Evolutionary conservation across 2,329 filamentous ascomycete species (phyloP).

Genomic region (Ophiostoma populinum): DNA sequence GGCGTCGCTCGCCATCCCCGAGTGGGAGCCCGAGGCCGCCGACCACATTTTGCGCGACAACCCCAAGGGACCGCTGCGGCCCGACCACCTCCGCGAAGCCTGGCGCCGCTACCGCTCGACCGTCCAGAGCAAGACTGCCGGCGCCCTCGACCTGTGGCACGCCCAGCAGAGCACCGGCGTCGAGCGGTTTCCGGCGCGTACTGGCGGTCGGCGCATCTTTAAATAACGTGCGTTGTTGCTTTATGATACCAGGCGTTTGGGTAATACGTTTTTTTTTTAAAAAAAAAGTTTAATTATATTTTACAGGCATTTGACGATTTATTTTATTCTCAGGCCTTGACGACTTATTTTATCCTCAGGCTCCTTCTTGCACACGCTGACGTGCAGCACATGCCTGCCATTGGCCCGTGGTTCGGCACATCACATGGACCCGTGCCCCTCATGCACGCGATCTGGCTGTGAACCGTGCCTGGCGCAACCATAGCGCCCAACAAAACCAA

Average conservation of each 20-base stretch:
- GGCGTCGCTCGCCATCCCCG: constrained; percentile 13
- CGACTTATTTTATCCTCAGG: too few species aligned
- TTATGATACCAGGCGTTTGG: background rate
- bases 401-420: too few species aligned
- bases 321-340: background rate
- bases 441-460: too few species aligned
- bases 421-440: too few species aligned
- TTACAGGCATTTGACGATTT: too few species aligned
- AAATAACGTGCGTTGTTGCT: constrained; percentile 12
- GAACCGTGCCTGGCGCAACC: too few species aligned
- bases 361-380: too few species aligned
- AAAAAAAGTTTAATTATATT: too few species aligned
- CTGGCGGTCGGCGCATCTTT: constrained; percentile 35
- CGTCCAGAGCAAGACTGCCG: constrained; percentile 44
- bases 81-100: constrained; percentile 61
- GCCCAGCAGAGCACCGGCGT: constrained; percentile 40
- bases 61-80: constrained; percentile 42
- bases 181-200: constrained; percentile 39
- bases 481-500: too few species aligned
- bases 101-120: constrained; percentile 48
- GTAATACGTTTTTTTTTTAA: too few species aligned
- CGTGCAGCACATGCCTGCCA: too few species aligned
- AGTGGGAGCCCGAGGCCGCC: constrained; percentile 13
- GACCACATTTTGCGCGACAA: constrained; percentile 20
- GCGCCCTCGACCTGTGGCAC: constrained; percentile 43